A percentile compares a stretch with the other conserved stretches of the same genome.
Evolutionary conservation across 768 basidiomycete species (phyloP).

Genomic region (Harrya chromipes): DNA sequence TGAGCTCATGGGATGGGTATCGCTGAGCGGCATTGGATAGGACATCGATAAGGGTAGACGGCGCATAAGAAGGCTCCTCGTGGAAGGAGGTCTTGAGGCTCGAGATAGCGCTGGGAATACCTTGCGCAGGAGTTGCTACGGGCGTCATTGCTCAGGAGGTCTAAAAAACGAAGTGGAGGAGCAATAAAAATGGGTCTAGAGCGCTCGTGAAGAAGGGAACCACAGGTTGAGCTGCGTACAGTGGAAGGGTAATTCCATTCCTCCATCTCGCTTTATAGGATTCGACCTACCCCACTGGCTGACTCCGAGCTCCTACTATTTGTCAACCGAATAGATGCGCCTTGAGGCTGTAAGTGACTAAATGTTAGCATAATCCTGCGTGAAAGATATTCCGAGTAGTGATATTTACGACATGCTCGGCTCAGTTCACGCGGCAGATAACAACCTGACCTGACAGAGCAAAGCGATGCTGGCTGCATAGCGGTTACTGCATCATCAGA

Average conservation of each 20-base stretch:
- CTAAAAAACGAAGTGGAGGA: not conserved
- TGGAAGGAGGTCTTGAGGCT: conserved; percentile 6
- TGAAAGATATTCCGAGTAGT: not conserved
- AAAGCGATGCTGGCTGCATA: not conserved
- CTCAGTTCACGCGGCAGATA: conserved; percentile 1
- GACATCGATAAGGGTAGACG: conserved; percentile 24
- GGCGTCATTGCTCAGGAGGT: conserved; percentile 4
- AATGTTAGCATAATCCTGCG: conserved; percentile 9
- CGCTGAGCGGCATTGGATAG: conserved; percentile 18
- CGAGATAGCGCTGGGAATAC: not conserved
- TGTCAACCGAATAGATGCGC: too few relatives aligned
- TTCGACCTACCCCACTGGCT: not conserved
- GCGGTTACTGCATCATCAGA: not conserved
- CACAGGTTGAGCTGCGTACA: not conserved
- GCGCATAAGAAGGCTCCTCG: conserved; percentile 4
- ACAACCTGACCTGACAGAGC: not conserved
- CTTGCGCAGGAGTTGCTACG: conserved; percentile 4
- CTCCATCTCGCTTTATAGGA: conserved; percentile 7
- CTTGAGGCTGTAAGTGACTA: conserved; percentile 9
- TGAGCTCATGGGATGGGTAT: conserved; percentile 25
- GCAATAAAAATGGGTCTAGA: not conserved
- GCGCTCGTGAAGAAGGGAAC: not conserved
- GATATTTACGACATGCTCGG: conserved; percentile 1
- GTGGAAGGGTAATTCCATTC: not conserved
- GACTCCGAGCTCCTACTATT: too few relatives aligned